These are phyloP conservation scores for Madurella mycetomatis DNA, from an alignment of 2,329 filamentous ascomycete species.

Conservation along the genomic window DNA sequence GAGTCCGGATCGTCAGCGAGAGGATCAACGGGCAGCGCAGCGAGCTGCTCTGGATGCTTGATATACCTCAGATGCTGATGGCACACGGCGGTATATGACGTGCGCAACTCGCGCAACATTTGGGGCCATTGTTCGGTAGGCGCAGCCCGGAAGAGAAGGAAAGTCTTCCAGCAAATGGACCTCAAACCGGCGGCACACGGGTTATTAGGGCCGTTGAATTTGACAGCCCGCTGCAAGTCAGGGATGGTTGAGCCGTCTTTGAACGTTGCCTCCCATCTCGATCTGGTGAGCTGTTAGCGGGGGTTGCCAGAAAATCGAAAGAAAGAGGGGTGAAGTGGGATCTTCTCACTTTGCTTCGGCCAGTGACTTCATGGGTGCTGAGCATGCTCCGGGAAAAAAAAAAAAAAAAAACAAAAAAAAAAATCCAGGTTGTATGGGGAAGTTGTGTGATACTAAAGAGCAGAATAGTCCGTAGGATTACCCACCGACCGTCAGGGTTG, in stretches of 20 bases:
- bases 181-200: conserved; percentile 70
- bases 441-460: too few species aligned
- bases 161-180: conserved; percentile 91
- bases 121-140: conserved; percentile 64
- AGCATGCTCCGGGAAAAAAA: conserved; percentile 2
- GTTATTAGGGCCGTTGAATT: conserved; percentile 53
- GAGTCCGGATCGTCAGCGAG: conserved; percentile 84
- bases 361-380: conserved; percentile 46
- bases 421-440: too few species aligned
- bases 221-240: conserved; percentile 62
- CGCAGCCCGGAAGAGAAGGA: conserved; percentile 70
- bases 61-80: conserved; percentile 77
- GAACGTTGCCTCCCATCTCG: conserved; percentile 64
- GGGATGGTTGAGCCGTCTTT: conserved; percentile 52
- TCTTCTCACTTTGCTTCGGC: conserved; percentile 49
- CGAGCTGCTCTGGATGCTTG: conserved; percentile 75
- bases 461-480: too few species aligned
- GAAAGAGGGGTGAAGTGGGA: not conserved
- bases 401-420: too few species aligned
- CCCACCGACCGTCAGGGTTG: too few species aligned
- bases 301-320: not conserved
- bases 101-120: conserved; percentile 63
- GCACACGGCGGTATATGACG: conserved; percentile 67
- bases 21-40: conserved; percentile 68
- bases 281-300: conserved; percentile 38